Conservation (phyloP, 1,139 yeast genomes). For the Scheffersomyces cryptocercus region DNA sequence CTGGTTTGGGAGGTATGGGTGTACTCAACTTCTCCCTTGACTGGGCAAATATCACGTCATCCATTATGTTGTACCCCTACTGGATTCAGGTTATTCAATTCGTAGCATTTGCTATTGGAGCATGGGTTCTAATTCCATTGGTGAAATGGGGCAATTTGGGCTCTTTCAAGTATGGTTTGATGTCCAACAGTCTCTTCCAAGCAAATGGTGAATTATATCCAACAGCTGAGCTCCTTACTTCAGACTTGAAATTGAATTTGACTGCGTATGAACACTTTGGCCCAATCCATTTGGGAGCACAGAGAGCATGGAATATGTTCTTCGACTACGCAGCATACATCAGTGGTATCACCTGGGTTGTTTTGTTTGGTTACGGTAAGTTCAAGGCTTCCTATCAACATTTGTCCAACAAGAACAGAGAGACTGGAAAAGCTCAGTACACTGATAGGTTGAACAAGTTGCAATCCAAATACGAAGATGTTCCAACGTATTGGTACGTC, state of each 20-base stretch:
- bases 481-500: constrained; percentile 43
- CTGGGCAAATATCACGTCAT: constrained; percentile 48
- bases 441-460: constrained; percentile 42
- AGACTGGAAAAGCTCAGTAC: constrained; percentile 10
- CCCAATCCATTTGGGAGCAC: constrained; percentile 31
- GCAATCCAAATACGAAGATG: constrained; percentile 35
- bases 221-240: constrained; percentile 30
- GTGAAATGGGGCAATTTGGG: constrained; percentile 35
- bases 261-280: constrained; percentile 43
- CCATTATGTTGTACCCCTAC: constrained; percentile 45
- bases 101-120: constrained; percentile 38
- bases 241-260: constrained; percentile 31
- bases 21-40: constrained; percentile 42
- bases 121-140: constrained; percentile 45
- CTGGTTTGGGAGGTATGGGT: constrained; percentile 50
- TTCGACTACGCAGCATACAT: constrained; percentile 24
- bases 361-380: constrained; percentile 18
- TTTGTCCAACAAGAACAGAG: constrained; percentile 3
- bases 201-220: constrained; percentile 37
- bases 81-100: constrained; percentile 48
- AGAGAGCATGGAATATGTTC: constrained; percentile 24
- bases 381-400: constrained; percentile 7
- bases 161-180: constrained; percentile 33
- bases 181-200: constrained; percentile 40
- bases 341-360: constrained; percentile 22